Evolutionary conservation across 352 stramenopile species (phyloP), one percentile per base, ranked within the genome.

Genomic region (Phytophthora citrophthora): DNA sequence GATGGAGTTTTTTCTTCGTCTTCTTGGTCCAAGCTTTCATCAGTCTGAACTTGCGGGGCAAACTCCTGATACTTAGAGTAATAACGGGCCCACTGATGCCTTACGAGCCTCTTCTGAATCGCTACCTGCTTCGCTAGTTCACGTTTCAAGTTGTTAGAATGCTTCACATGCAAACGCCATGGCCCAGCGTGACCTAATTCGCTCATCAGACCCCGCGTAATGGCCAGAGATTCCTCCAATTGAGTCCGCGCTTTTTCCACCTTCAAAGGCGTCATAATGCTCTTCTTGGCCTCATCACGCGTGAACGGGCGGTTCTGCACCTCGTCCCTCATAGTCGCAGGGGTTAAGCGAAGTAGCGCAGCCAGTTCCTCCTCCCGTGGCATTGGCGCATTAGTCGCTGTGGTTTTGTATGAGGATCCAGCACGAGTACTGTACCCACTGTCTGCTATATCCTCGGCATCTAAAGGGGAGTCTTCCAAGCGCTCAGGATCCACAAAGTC

Each of bases 91-190:
- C 84, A 93, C 48, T 91, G 78, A 50, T 88, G 70, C 2, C 75
- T 62, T 15, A 91, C 53, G 0, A 93, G 64, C 40, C 74, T 77
- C 29, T 79, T 73, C 56, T 90, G 77, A 20, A 93, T 83, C 15
- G 53, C 66, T 5, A 66, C 34, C 56, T 93, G 82, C 45, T 77
- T 83, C 0, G 54, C 56, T 29, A 88, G 67, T 47, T 93, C 82
- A 4, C 58, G 50, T 53, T 90, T 91, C 9, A 93, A 53, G 11
- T 61, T 70, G 32, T 93, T 91, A 0, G 74, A 87, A 34, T 90
- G 71, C 41, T 87, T 76, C 0, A 93, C 68, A 7, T 91, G 84
- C 4, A 64, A 71, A 12, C 84, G 79, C 82, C 84, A 93, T 6
- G 71, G 82, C 0, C 72, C 82, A 24, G 78, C 75, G 34, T 72